phyloP scores from a whole-genome alignment of 2,329 filamentous ascomycete genomes.

The Penicillium brasilianum region DNA sequence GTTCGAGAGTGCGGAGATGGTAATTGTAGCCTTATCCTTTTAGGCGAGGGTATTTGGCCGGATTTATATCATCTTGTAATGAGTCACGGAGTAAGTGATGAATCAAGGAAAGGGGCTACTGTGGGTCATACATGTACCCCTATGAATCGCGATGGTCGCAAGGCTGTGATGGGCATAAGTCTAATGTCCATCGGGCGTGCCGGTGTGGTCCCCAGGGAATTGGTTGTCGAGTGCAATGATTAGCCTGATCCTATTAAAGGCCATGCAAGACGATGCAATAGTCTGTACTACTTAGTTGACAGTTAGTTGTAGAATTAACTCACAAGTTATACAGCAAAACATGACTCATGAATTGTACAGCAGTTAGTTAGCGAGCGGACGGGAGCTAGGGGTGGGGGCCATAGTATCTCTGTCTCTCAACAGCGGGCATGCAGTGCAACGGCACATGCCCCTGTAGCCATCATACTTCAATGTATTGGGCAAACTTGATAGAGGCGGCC shows the following conservation, averaged over 20 bases:
- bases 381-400: too few species aligned
- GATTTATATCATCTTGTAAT: background rate
- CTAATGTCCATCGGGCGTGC: background rate
- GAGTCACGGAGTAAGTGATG: background rate
- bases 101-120: background rate
- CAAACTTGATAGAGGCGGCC: too few species aligned
- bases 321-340: too few species aligned
- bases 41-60: background rate
- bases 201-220: too few species aligned
- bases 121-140: background rate
- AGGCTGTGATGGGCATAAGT: background rate
- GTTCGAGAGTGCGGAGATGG: too few species aligned
- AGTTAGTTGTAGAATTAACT: background rate
- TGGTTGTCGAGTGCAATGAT: background rate
- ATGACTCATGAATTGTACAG: background rate
- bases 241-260: background rate
- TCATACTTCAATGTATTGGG: too few species aligned
- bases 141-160: background rate
- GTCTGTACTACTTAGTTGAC: too few species aligned
- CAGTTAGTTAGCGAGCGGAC: background rate
- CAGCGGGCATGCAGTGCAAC: too few species aligned
- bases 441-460: too few species aligned
- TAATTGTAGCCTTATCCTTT: too few species aligned
- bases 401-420: too few species aligned
- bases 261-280: background rate